phyloP scores from a whole-genome alignment of 2,329 filamentous ascomycete species.

The Leptographium radiaticola region DNA sequence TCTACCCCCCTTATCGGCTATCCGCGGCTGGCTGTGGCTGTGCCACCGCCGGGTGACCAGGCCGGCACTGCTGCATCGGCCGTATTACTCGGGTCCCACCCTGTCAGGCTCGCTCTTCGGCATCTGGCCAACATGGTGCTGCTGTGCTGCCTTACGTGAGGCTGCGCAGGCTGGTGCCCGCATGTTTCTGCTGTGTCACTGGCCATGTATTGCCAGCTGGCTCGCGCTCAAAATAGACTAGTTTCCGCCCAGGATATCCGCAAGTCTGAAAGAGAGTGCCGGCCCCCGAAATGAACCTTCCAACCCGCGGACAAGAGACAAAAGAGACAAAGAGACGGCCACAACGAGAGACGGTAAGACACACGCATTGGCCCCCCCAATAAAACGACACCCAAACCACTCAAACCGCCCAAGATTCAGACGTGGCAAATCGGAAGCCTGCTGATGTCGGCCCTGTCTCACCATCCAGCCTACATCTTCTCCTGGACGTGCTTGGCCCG shows the following conservation, averaged over 20 bases:
- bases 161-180: too few relatives aligned
- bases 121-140: too few relatives aligned
- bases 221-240: not conserved
- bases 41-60: too few relatives aligned
- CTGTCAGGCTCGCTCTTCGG: too few relatives aligned
- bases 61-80: too few relatives aligned
- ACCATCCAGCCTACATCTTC: not conserved
- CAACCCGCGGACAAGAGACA: not conserved
- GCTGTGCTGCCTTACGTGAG: too few relatives aligned
- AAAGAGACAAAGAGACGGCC: not conserved
- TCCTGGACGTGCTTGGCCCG: not conserved
- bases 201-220: not conserved
- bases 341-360: too few relatives aligned
- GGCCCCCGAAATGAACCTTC: not conserved
- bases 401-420: too few relatives aligned
- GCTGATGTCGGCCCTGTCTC: not conserved
- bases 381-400: not conserved
- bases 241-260: not conserved
- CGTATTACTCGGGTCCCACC: too few relatives aligned
- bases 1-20: constrained; percentile 11
- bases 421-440: too few relatives aligned
- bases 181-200: not conserved
- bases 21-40: too few relatives aligned
- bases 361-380: too few relatives aligned
- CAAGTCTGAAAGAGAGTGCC: not conserved